Conservation (phyloP, 345 rosid genomes). For the Arabis hirsuta region DNA sequence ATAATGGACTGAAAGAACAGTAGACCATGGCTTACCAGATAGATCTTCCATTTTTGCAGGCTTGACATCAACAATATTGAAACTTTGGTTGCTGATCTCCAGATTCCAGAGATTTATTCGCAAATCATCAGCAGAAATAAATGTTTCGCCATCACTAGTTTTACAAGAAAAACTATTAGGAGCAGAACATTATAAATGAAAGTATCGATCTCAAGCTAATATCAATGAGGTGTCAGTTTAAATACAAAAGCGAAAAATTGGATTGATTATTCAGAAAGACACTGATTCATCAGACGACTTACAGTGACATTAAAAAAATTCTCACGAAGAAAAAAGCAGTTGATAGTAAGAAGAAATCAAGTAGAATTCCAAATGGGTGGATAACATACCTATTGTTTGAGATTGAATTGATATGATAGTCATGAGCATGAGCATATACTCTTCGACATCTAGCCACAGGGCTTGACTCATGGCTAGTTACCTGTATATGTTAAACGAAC, state of each 20-base stretch:
- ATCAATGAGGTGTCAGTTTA: background rate
- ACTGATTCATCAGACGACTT: background rate
- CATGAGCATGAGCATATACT: slow-evolving; percentile 98
- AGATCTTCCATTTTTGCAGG: slow-evolving; percentile 98
- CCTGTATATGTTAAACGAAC: slow-evolving; percentile 51
- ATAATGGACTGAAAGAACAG: slow-evolving; percentile 15
- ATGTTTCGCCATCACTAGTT: slow-evolving; percentile 89
- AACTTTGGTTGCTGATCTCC: slow-evolving; percentile 95
- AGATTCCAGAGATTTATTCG: slow-evolving; percentile 98
- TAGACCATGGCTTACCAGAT: slow-evolving; percentile 62
- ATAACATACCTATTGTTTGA: slow-evolving; percentile 80
- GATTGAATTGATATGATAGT: slow-evolving; percentile 97
- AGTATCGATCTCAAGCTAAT: slow-evolving; percentile 1
- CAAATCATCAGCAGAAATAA: slow-evolving; percentile 96
- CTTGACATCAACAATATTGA: slow-evolving; percentile 96
- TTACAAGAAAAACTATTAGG: background rate
- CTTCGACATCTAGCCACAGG: slow-evolving; percentile 92
- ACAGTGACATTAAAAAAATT: background rate
- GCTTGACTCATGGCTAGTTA: slow-evolving; percentile 80
- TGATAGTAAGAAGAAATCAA: background rate
- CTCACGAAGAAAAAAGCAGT: slow-evolving; percentile 4
- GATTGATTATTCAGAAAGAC: too few species aligned
- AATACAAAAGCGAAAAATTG: background rate
- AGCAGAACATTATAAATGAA: slow-evolving; percentile 19
- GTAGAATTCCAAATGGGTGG: background rate